Evolutionary conservation across 768 basidiomycete species (phyloP).

Genomic region (Rubroboletus pulcherrimus): DNA sequence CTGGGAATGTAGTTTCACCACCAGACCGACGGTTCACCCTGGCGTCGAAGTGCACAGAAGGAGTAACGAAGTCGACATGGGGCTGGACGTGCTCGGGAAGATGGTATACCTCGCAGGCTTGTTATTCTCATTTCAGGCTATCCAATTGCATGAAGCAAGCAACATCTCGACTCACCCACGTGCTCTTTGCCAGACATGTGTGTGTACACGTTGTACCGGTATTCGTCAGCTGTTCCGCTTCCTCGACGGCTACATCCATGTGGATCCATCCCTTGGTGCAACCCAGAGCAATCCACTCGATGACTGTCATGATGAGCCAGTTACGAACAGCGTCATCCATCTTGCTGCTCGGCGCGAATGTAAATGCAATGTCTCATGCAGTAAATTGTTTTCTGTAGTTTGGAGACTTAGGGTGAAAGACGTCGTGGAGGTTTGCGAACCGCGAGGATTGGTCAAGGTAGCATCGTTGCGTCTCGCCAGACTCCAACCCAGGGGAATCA

Average conservation of each 20-base stretch:
- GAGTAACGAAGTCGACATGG: not conserved
- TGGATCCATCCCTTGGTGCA: not conserved
- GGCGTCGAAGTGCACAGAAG: not conserved
- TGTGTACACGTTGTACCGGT: not conserved
- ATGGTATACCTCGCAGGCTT: not conserved
- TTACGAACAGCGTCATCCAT: not conserved
- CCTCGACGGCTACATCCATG: not conserved
- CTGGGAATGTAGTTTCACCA: not conserved
- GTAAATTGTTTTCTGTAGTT: constrained; percentile 33
- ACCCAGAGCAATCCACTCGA: not conserved
- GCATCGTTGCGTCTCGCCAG: constrained; percentile 34
- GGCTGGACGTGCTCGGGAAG: not conserved
- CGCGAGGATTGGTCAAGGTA: constrained; percentile 28
- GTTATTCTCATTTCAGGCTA: not conserved
- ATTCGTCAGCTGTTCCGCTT: not conserved
- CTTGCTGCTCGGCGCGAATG: not conserved
- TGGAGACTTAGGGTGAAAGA: constrained; percentile 33
- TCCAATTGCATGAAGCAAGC: not conserved
- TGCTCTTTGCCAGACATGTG: not conserved
- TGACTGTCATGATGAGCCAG: not conserved
- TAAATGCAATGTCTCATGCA: constrained; percentile 9
- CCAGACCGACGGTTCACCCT: not conserved
- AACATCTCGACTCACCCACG: not conserved
- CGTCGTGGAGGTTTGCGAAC: constrained; percentile 28
- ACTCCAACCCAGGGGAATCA: constrained; percentile 38